These are phyloP conservation scores for Tremella mesenterica DNA, from an alignment of 768 basidiomycete species.

Conservation along the genomic window DNA sequence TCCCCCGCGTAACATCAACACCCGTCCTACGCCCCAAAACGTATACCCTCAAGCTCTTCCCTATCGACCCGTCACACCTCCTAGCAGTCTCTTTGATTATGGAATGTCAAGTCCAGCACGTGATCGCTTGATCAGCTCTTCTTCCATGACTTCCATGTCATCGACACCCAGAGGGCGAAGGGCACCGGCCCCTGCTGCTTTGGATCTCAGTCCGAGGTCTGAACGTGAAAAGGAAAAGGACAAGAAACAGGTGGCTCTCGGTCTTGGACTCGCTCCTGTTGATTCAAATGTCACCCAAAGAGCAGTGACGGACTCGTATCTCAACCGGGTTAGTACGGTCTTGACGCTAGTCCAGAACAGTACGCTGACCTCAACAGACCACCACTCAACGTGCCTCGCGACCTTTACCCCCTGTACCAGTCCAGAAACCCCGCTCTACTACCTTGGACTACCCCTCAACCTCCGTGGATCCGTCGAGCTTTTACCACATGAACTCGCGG, in stretches of 20 bases:
- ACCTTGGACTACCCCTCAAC: no score
- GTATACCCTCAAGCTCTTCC: background rate
- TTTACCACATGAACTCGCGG: no score
- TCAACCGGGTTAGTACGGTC: conserved; percentile 10
- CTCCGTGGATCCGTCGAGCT: no score
- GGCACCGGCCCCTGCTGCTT: conserved; percentile 34
- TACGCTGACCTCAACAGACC: background rate
- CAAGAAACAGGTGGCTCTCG: conserved; percentile 3
- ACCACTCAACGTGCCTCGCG: conserved; percentile 3
- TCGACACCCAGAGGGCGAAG: conserved; percentile 21
- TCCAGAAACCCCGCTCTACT: background rate
- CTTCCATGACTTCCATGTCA: conserved; percentile 20
- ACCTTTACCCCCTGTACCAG: conserved; percentile 8
- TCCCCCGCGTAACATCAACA: background rate
- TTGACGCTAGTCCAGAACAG: background rate
- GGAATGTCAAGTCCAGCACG: no score
- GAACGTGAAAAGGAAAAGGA: conserved; percentile 11
- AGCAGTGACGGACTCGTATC: conserved; percentile 15
- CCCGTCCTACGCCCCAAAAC: background rate
- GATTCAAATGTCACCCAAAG: conserved; percentile 4
- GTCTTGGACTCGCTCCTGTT: conserved; percentile 8
- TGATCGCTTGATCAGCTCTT: conserved; percentile 20
- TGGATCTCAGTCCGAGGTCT: conserved; percentile 29
- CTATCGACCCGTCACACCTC: no score
- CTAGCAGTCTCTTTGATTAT: no score